A percentile compares a stretch with the other conserved stretches of the same genome.
Conservation (phyloP, 108 stramenopile species). For the Conticribra guillardii region DNA sequence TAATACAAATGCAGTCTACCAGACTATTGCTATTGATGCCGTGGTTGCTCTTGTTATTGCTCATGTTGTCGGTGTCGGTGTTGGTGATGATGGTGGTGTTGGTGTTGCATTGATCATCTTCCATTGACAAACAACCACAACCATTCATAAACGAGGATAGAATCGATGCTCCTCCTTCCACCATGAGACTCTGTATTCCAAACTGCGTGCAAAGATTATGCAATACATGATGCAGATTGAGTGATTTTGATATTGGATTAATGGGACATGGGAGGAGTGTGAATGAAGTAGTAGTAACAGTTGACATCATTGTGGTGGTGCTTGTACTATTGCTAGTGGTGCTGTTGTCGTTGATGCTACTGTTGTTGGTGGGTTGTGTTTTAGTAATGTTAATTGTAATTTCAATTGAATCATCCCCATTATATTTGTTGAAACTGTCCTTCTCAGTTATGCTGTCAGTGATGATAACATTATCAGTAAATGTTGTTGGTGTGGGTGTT, state of each 20-base stretch:
- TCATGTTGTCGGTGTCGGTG: no score
- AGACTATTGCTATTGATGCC: constrained; percentile 14
- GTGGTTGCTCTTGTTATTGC: no score
- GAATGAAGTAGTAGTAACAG: constrained; percentile 20
- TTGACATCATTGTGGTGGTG: no score
- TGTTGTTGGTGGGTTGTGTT: constrained; percentile 8
- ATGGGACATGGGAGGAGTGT: constrained; percentile 60
- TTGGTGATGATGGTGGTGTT: no score
- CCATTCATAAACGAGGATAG: constrained; percentile 60
- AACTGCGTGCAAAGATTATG: constrained; percentile 39
- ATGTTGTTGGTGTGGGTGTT: no score
- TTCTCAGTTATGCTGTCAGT: constrained; percentile 31
- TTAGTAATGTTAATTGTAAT: constrained; percentile 30
- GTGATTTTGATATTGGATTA: constrained; percentile 19
- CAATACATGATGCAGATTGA: constrained; percentile 65
- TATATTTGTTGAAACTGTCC: constrained; percentile 21
- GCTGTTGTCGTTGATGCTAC: no score
- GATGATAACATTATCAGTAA: no score
- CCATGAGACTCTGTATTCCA: constrained; percentile 75
- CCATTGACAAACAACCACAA: background rate
- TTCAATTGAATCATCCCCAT: constrained; percentile 23
- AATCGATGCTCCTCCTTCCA: constrained; percentile 75
- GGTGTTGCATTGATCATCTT: background rate
- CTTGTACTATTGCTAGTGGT: no score
- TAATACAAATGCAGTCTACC: constrained; percentile 73